phyloP scores from a whole-genome alignment of 2,329 filamentous ascomycete genomes.

The Pseudogymnoascus pannorum region DNA sequence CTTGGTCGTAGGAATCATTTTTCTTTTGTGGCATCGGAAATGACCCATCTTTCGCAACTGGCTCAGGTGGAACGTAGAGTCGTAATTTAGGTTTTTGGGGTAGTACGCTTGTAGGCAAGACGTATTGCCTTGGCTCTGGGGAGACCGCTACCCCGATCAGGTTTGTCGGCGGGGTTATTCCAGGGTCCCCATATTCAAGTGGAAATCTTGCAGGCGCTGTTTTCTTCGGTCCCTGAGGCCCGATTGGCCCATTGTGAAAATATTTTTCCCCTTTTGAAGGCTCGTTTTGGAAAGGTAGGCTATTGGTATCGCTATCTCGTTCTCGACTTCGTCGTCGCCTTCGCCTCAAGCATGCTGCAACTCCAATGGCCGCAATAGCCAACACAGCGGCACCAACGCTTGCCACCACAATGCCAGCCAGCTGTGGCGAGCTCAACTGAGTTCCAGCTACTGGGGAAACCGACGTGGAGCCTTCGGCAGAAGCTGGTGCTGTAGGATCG shows the following conservation, averaged over 20 bases:
- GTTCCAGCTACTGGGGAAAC: background rate
- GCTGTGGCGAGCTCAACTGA: conserved; percentile 37
- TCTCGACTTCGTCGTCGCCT: conserved; percentile 21
- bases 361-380: conserved; percentile 39
- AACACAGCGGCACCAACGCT: conserved; percentile 42
- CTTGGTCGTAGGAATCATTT: background rate
- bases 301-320: conserved; percentile 26
- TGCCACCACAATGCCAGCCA: conserved; percentile 53
- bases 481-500: background rate
- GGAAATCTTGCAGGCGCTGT: conserved; percentile 22
- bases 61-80: conserved; percentile 21
- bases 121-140: conserved; percentile 16
- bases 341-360: conserved; percentile 30
- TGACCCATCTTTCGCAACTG: conserved; percentile 12
- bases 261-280: conserved; percentile 19
- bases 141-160: conserved; percentile 27
- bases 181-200: conserved; percentile 26
- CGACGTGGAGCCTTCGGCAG: background rate
- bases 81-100: conserved; percentile 26
- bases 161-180: conserved; percentile 24
- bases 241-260: conserved; percentile 15
- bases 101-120: conserved; percentile 20
- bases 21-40: conserved; percentile 2
- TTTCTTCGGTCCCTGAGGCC: conserved; percentile 14
- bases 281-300: conserved; percentile 26